Conservation (phyloP, 495 filamentous ascomycete genomes). For the Hyphodiscus hymeniophilus region DNA sequence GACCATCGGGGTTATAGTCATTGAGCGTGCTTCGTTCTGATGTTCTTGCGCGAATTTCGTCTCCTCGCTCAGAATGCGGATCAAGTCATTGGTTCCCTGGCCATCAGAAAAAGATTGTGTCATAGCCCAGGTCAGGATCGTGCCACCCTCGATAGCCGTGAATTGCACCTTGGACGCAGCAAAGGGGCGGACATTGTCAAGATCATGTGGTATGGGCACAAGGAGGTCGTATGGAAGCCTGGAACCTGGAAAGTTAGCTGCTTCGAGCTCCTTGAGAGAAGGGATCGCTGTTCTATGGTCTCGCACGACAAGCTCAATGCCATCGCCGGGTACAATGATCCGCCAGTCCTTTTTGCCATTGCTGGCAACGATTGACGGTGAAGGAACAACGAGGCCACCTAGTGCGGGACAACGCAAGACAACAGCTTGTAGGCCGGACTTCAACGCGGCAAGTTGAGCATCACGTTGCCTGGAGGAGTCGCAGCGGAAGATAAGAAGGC, state of each 20-base stretch:
- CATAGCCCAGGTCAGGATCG: conserved; percentile 1
- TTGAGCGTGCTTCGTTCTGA: neutral
- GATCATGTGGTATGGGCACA: conserved; percentile 1
- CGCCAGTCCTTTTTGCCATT: conserved; percentile 4
- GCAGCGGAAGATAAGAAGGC: conserved; percentile 8
- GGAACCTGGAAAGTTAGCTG: conserved; percentile 1
- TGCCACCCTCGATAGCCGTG: conserved; percentile 5
- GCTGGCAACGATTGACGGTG: neutral
- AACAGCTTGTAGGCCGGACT: conserved; percentile 5
- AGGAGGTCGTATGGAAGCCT: conserved; percentile 6
- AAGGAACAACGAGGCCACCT: conserved; percentile 5
- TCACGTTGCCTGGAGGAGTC: conserved; percentile 4
- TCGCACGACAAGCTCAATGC: conserved; percentile 9
- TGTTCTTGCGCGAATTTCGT: neutral
- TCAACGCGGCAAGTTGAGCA: conserved; percentile 6
- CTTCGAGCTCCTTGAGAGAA: conserved; percentile 6
- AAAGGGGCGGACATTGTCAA: conserved; percentile 6
- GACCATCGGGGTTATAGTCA: neutral
- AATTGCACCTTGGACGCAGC: conserved; percentile 7
- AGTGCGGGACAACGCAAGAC: conserved; percentile 7
- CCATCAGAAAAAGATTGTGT: conserved; percentile 4
- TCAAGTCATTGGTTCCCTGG: conserved; percentile 5
- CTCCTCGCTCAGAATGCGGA: conserved; percentile 6
- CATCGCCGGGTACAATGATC: conserved; percentile 4
- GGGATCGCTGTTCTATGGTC: conserved; percentile 1